phyloP scores from a whole-genome alignment of 139 green algal species.

The Zygnema cylindricum region DNA sequence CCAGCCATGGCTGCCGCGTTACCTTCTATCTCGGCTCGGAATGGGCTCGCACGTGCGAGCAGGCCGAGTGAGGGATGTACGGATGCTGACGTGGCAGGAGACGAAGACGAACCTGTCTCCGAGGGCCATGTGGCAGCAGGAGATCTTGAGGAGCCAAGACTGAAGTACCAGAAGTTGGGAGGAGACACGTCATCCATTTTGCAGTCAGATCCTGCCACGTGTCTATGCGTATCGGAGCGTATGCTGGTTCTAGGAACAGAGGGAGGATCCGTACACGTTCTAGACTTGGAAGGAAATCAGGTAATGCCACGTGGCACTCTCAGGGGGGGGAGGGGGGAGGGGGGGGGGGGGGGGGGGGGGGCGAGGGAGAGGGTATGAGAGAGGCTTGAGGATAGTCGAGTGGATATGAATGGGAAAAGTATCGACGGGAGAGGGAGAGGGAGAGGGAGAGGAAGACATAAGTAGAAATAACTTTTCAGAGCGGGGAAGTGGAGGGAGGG shows the following conservation, averaged over 20 bases:
- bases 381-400: background rate
- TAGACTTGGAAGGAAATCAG: conserved; percentile 88
- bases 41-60: too few relatives aligned
- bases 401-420: background rate
- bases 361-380: background rate
- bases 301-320: background rate
- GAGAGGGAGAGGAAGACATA: background rate
- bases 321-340: background rate
- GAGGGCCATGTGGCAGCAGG: conserved; percentile 33
- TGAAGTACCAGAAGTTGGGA: conserved; percentile 81
- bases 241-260: conserved; percentile 85
- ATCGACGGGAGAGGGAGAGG: background rate
- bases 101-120: conserved; percentile 16
- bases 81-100: too few relatives aligned
- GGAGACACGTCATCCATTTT: conserved; percentile 68
- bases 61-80: too few relatives aligned
- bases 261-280: conserved; percentile 77
- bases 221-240: conserved; percentile 78
- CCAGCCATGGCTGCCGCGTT: too few relatives aligned
- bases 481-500: background rate
- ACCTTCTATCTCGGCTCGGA: too few relatives aligned
- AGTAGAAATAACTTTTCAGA: background rate
- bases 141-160: conserved; percentile 78
- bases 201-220: background rate
- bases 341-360: background rate